A percentile compares a stretch with the other conserved stretches of the same genome.
Evolutionary conservation across 1,139 yeast genomes (phyloP).

Genomic region (Blastobotrys indianensis): DNA sequence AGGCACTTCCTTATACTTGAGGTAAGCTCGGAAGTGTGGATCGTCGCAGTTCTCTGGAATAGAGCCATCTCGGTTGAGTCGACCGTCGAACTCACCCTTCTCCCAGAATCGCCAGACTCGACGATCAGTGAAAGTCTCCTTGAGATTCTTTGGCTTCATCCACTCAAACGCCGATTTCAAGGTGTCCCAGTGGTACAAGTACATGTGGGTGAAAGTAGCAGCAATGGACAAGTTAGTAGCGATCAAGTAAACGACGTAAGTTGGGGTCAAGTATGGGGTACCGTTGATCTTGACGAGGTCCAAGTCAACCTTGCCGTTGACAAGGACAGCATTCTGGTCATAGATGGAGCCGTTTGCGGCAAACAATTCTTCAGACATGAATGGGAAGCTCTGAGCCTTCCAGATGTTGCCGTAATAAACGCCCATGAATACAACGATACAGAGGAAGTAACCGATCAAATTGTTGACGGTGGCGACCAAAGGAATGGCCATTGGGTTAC

Average conservation of each 20-base stretch:
- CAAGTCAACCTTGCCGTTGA: slow-evolving; percentile 21
- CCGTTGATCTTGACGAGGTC: slow-evolving; percentile 25
- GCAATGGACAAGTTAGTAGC: slow-evolving; percentile 31
- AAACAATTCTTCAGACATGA: slow-evolving; percentile 28
- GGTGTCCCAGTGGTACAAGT: slow-evolving; percentile 17
- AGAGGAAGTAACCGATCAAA: slow-evolving; percentile 27
- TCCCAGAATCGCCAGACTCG: slow-evolving; percentile 15
- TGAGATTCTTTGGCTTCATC: not conserved
- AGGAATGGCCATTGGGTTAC: slow-evolving; percentile 28
- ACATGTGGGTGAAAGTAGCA: slow-evolving; percentile 31
- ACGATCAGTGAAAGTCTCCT: slow-evolving; percentile 14
- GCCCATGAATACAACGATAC: slow-evolving; percentile 27
- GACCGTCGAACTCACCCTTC: slow-evolving; percentile 19
- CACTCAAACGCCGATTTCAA: slow-evolving; percentile 12
- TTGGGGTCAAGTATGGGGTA: slow-evolving; percentile 29
- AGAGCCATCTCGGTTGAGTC: slow-evolving; percentile 27
- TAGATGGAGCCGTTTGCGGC: slow-evolving; percentile 21
- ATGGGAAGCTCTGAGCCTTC: slow-evolving; percentile 30
- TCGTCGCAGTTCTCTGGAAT: slow-evolving; percentile 41
- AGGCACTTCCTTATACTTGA: slow-evolving; percentile 52
- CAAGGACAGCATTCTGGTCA: slow-evolving; percentile 28
- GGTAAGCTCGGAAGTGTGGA: slow-evolving; percentile 52
- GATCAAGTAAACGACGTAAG: slow-evolving; percentile 28
- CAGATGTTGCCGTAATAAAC: slow-evolving; percentile 31
- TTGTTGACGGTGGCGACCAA: slow-evolving; percentile 27